phyloP scores from a whole-genome alignment of 495 filamentous ascomycete species.

The Aspergillus indologenus region DNA sequence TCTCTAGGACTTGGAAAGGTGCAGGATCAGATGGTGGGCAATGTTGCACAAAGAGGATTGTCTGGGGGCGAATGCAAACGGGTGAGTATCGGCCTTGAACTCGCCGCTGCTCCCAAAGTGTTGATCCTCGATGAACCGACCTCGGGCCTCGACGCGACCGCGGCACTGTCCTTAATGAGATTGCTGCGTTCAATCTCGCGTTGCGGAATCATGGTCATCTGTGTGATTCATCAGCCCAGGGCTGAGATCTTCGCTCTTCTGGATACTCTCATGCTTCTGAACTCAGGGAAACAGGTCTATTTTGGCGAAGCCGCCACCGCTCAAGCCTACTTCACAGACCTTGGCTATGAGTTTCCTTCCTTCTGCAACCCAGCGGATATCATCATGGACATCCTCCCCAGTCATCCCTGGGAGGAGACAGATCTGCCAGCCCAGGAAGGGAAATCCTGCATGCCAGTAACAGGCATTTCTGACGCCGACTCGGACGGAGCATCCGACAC shows the following conservation, averaged over 20 bases:
- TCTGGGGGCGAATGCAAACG: slow-evolving; percentile 74
- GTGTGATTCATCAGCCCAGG: slow-evolving; percentile 73
- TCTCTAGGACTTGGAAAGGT: too few relatives aligned
- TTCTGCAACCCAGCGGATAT: slow-evolving; percentile 75
- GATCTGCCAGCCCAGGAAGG: too few relatives aligned
- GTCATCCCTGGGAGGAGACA: background rate
- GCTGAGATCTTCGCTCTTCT: slow-evolving; percentile 70
- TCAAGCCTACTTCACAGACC: slow-evolving; percentile 47
- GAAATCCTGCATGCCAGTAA: too few relatives aligned
- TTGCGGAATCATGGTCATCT: slow-evolving; percentile 70
- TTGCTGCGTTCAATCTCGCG: slow-evolving; percentile 63
- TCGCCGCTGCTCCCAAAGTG: slow-evolving; percentile 68
- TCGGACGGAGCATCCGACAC: too few relatives aligned
- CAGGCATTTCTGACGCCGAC: too few relatives aligned
- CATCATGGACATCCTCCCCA: slow-evolving; percentile 52
- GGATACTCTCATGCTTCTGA: slow-evolving; percentile 65
- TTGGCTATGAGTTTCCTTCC: slow-evolving; percentile 60
- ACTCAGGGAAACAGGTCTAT: slow-evolving; percentile 54
- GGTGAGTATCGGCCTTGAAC: slow-evolving; percentile 72
- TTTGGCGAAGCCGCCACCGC: too few relatives aligned
- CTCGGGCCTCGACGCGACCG: slow-evolving; percentile 72
- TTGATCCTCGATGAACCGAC: slow-evolving; percentile 73
- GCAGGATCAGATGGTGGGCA: background rate
- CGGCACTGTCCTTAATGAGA: slow-evolving; percentile 69
- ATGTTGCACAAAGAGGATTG: slow-evolving; percentile 45